Evolutionary conservation across 148 eudicot genomes (phyloP), one percentile per base, ranked within the genome.

Genomic region (Rhododendron molle): DNA sequence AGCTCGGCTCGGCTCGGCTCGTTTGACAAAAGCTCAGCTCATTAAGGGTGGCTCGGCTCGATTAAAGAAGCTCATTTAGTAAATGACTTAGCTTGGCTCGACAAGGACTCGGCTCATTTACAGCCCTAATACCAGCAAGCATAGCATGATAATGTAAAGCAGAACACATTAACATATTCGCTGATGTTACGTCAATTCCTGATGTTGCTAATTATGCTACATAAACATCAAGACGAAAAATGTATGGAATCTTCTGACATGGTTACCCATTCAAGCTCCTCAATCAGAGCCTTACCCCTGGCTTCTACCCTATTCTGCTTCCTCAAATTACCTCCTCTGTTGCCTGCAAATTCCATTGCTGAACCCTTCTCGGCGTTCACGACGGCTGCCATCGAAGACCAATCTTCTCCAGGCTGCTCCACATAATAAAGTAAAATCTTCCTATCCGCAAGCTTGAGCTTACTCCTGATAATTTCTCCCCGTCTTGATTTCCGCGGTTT

Each of bases 391-490:
- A 95, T 81, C 0, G 96, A 88, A 87, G 91, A 88, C 96, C 98
- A 96, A 10, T 65, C 92, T 76, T 95, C 93, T 38, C 30, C 87
- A 60, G 88, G 89, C 90, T 96, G 99, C 90, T 94, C 98, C 96
- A 96, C 95, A 91, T 92, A 0, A 96, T 87, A 80, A 94, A 96
- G 81, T 92, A 92, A 92, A 36, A 92, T 85, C 89, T 96, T 96
- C 88, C 94, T 85, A 84, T 88, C 94, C 10, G 91, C 94, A 49
- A 89, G 85, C 88, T 94, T 95, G 38, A 95, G 90, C 89, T 91
- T 95, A 32, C 88, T 86, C 88, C 83, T 94, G 13, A 89, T n/a
- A n/a, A n/a, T 40, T 54, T 92, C 97, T 10, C 38, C 76, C 74
- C 89, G 91, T 69, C 62, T 93, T 38, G 85, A 56, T 80, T 86